phyloP scores from a whole-genome alignment of 148 eudicot species.

The Suaeda aralocaspica region DNA sequence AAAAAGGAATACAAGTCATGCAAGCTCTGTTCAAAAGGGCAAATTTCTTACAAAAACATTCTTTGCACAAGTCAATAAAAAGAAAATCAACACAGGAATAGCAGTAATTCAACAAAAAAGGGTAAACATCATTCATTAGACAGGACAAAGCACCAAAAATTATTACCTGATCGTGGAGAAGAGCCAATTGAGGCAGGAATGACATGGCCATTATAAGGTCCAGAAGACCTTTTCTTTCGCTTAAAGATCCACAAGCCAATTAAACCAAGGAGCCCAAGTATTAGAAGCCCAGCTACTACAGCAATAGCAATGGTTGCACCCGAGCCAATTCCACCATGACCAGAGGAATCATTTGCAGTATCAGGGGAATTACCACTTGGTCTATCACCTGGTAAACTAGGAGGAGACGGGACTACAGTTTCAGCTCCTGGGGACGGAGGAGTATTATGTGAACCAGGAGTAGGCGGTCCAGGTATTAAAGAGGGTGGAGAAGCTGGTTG shows the following conservation, averaged over 20 bases:
- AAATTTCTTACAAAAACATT: not conserved
- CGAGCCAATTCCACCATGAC: slow-evolving; percentile 42
- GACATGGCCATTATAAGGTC: slow-evolving; percentile 35
- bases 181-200: slow-evolving; percentile 46
- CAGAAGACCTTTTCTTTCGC: slow-evolving; percentile 39
- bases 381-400: slow-evolving; percentile 22
- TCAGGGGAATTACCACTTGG: slow-evolving; percentile 17
- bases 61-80: not conserved
- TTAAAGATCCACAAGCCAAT: slow-evolving; percentile 38
- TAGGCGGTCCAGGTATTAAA: slow-evolving; percentile 15
- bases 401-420: slow-evolving; percentile 24
- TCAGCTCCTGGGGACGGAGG: slow-evolving; percentile 34
- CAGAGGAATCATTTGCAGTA: slow-evolving; percentile 23
- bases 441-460: slow-evolving; percentile 26
- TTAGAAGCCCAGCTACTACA: slow-evolving; percentile 34
- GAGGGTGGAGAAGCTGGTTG: slow-evolving; percentile 32
- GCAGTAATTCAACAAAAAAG: not conserved
- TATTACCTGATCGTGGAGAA: slow-evolving; percentile 63
- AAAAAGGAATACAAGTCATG: too few relatives aligned
- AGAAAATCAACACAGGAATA: not conserved
- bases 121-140: slow-evolving; percentile 2
- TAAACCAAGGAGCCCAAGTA: slow-evolving; percentile 47
- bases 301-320: slow-evolving; percentile 46
- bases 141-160: slow-evolving; percentile 1
- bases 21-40: too few relatives aligned